Base-by-base conservation (phyloP, 1,284 basidiomycete species). In the Naganishia albida region DNA sequence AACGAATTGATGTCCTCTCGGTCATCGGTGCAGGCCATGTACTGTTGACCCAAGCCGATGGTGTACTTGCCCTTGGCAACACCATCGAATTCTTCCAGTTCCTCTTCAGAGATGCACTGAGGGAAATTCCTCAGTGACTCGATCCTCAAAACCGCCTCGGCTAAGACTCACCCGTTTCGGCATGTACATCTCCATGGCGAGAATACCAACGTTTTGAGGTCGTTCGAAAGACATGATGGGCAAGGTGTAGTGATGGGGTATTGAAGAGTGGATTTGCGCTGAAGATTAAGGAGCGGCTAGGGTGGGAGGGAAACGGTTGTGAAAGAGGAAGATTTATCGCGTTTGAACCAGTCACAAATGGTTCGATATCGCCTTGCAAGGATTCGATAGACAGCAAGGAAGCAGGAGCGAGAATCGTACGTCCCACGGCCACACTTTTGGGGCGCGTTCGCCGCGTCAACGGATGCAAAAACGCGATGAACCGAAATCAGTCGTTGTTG, bases 1-100 rank as follows among this genome's bases (percentile, higher is more conserved):
- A 98, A 95, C 34, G 94, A 96, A 86, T 97, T 96, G 84, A 99
- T 96, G 82, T 99, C 95, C 81, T 98, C 95, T 69, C 79, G 87
- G 84, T 96, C 93, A 77, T 96, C 93, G 69, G 90, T 91, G 85
- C 90, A 96, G 42, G 93, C 91, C 95, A 99, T 99, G 84, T 87
- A 94, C 81, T 97, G 88, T 80, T 97, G 93, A 67, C 95, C 96
- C 53, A 99, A 88, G 75, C 96, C 96, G 77, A 99, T 97, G 73
- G 96, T 99, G 85, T 99, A 99, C 82, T 99, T 98, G 72, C 96
- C 95, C 79, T 92, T 88, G 69, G 92, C 82, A 48, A 96, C 96
- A 73, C 91, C 91, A 77, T 99, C 95, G 81, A 92, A 99, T 70
- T 86, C 89, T 80, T 99, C 95, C 64, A 97, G 87, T 72, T 90